Evolutionary conservation across 192 early-diverging fungal species (phyloP), one percentile per base, ranked within the genome.

Genomic region (Entomortierella parvispora): DNA sequence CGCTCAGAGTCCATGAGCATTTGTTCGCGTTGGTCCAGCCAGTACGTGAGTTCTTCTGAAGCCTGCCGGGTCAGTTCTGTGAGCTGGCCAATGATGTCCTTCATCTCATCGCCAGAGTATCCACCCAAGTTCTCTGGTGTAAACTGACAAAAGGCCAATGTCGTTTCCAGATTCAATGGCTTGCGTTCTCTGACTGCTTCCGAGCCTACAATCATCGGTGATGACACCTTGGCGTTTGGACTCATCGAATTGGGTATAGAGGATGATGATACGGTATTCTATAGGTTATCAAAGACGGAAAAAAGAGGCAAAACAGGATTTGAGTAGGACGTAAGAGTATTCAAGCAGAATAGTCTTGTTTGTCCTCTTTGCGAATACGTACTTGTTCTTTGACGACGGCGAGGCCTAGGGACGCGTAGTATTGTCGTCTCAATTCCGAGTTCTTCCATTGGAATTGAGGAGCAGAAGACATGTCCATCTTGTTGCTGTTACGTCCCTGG

Each of bases 1-100:
- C 84, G 85, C 50, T 88, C 87, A 22, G 85, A 83, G 55, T 88
- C 87, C 87, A 88, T 88, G 50, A 85, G 80, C 49, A 86, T 69
- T 44, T 86, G 83, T 49, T 88, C 87, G 48, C 87, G 75, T 62
- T 88, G 87, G 62, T 88, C 87, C 47, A 88, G 71, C 60, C 84
- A 80, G 60, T 84, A 84, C 20, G 81, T 82, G 20, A 88, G 71
- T 49, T 82, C 80, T 18, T 86, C 85, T 17, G 81, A 81, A 1
- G 87, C 80, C 54, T 88, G 87, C 28, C 81, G 80, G 18, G 83
- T 81, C 15, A 85, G 57, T 40, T 82, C 63, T 15, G 79, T 76
- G 31, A 88, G 45, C 43, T 83, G 79, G 0, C 65, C 69, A n/a
- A 84, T 71, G 26, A 88, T 81, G 6, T 84, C 70, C 49, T 81